Evolutionary conservation across 768 basidiomycete genomes (phyloP), one percentile per base, ranked within the genome.

Genomic region (Podaxis pistillaris): DNA sequence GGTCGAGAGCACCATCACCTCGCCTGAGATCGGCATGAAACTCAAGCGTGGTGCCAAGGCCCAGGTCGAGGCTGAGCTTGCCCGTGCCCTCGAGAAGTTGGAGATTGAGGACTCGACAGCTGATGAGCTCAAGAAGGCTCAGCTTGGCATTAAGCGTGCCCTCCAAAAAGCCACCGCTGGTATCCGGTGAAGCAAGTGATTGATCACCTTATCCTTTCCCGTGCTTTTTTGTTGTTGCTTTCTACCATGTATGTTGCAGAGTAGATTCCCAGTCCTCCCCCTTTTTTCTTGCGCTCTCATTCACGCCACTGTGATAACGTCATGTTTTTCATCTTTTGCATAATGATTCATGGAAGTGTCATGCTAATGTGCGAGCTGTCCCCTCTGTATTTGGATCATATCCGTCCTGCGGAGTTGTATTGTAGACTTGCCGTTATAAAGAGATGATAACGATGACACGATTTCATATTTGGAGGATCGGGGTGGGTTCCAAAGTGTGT

Each of bases 141-240:
- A 98, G 77, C 86, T 99, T 67, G 82, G 87, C 74, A 94, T 98
- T 79, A 96, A 96, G 83, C 90, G 96, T 72, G 92, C 96, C 65
- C 85, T 99, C 74, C 96, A 98, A 84, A 99, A 98, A 85, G 96
- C 94, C 57, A 94, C 92, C 58, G 90, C 93, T 70, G 90, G 92
- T 66, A 86, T 93, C 74, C 89, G 93, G 81, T 93, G 76, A 87
- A 74, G 63, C 60, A 62, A 64, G 64, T 65, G 64, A 58, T 58
- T 37, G 49, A 51, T n/a, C 36, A 61, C n/a, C 44, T 60, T 57
- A 12, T 44, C 26, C 60, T n/a, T 41, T 54, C n/a, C 33, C 33
- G 47, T 57, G 30, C 15, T 33, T 4, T 33, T 57, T 61, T 54
- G 36, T n/a, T 38, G 22, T 51, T 44, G 44, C 44, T 38, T 47